Evolutionary conservation across 2,329 filamentous ascomycete species (phyloP).

Genomic region (Colletotrichum camelliae): DNA sequence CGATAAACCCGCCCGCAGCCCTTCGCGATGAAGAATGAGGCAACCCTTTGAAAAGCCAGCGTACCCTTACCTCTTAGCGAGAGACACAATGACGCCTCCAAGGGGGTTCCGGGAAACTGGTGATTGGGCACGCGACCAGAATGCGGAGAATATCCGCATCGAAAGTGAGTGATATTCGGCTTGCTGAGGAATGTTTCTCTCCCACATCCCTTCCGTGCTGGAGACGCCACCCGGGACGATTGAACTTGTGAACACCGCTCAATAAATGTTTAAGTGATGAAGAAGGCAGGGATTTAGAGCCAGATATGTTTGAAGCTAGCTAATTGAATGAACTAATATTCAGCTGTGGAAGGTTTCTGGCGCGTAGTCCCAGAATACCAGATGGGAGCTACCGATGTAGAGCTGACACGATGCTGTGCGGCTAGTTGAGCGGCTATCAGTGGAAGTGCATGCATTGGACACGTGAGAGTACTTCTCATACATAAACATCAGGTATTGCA

Average conservation of each 20-base stretch:
- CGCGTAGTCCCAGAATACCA: background rate
- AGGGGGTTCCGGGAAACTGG: background rate
- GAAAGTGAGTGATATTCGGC: background rate
- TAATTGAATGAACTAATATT: background rate
- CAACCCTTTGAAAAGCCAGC: background rate
- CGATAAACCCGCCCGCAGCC: background rate
- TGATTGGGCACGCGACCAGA: background rate
- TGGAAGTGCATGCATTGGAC: background rate
- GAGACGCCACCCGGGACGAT: background rate
- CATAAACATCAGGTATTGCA: background rate
- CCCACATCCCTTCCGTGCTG: background rate
- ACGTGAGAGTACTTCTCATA: background rate
- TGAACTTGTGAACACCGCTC: background rate
- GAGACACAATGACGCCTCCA: background rate
- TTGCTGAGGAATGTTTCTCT: background rate
- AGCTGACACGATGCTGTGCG: background rate
- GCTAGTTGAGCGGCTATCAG: background rate
- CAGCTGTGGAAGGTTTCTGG: background rate
- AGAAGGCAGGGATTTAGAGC: fast-evolving
- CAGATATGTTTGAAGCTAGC: fast-evolving
- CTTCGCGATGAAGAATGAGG: background rate
- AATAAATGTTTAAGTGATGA: background rate
- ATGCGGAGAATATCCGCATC: background rate
- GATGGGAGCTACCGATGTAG: background rate
- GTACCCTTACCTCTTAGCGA: background rate